These are phyloP conservation scores for Adansonia rubrostipa DNA, from an alignment of 441 rosid genomes.

Conservation along the genomic window DNA sequence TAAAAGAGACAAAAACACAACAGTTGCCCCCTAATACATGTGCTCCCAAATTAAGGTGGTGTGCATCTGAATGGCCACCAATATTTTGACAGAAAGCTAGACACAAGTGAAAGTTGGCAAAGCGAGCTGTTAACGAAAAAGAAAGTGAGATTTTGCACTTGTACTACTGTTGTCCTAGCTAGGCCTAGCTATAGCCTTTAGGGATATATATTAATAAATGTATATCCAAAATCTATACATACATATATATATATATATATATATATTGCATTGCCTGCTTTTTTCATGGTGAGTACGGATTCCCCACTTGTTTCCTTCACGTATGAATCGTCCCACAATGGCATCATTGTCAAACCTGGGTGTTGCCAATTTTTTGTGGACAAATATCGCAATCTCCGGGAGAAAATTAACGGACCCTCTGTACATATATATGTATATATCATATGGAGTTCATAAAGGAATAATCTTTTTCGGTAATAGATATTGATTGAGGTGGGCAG, in stretches of 20 bases:
- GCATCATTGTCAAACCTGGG: not conserved
- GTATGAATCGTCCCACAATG: not conserved
- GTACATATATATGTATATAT: no score
- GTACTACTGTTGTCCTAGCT: not conserved
- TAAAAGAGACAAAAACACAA: not conserved
- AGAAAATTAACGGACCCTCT: not conserved
- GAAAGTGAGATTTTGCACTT: not conserved
- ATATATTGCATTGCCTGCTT: not conserved
- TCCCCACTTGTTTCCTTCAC: conserved; percentile 2
- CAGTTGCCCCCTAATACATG: not conserved
- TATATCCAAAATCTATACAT: no score
- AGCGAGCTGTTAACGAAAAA: not conserved
- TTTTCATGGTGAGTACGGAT: not conserved
- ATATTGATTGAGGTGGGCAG: not conserved
- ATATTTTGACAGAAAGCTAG: not conserved
- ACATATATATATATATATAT: no score
- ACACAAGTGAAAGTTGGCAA: conserved; percentile 9
- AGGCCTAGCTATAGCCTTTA: not conserved
- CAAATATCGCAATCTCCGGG: not conserved
- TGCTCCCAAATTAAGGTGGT: not conserved
- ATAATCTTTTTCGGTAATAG: not conserved
- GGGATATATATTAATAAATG: no score
- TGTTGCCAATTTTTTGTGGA: not conserved
- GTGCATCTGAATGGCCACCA: not conserved
- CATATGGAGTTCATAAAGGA: not conserved